These are phyloP conservation scores for Ampelocalamus luodianensis DNA, from an alignment of 176 grass and related monocot species.

Conservation along the genomic window DNA sequence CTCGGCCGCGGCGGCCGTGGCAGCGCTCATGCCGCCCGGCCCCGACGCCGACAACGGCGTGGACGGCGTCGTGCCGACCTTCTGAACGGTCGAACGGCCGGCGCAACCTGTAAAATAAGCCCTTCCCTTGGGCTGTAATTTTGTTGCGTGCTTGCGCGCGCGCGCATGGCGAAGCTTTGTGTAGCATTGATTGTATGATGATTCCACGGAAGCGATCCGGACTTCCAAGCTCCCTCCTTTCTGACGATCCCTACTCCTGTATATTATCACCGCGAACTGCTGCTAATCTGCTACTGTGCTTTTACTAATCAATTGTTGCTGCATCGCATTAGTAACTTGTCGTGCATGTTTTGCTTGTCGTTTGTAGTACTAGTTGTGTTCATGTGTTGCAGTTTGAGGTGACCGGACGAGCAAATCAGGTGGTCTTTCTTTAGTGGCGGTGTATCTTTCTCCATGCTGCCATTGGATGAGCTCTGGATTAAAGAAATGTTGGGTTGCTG, in stretches of 20 bases:
- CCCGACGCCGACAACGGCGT: constrained; percentile 60
- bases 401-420: background rate
- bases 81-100: constrained; percentile 27
- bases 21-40: constrained; percentile 61
- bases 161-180: constrained; percentile 24
- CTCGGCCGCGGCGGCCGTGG: constrained; percentile 58
- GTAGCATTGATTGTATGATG: constrained; percentile 37
- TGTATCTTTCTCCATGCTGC: constrained; percentile 17
- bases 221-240: constrained; percentile 16
- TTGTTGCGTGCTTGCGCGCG: constrained; percentile 41
- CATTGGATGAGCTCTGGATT: background rate
- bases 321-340: background rate
- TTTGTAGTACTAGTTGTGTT: background rate
- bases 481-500: background rate
- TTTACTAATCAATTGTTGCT: background rate
- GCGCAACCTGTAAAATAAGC: constrained; percentile 21
- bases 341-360: background rate
- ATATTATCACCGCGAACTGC: constrained; percentile 3
- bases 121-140: constrained; percentile 41
- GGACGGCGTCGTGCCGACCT: constrained; percentile 73
- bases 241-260: background rate
- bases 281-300: constrained; percentile 30
- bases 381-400: background rate
- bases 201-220: constrained; percentile 42
- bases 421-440: constrained; percentile 14